Conservation (phyloP, 129 eudicot genomes). For the Saposhnikovia divaricata region DNA sequence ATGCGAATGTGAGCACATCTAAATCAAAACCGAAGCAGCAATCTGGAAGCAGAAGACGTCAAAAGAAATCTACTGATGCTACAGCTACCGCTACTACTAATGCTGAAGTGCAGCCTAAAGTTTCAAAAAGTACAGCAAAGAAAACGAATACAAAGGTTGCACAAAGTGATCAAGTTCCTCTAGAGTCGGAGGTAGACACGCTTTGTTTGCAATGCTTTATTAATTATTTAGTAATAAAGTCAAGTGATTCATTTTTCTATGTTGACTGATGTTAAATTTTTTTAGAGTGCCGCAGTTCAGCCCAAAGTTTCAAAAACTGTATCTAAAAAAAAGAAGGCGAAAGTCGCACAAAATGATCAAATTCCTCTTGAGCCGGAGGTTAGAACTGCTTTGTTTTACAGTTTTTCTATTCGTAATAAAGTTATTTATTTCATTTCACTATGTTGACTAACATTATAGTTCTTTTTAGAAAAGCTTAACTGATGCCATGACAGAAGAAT, state of each 20-base stretch:
- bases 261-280: slow-evolving; percentile 16
- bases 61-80: slow-evolving; percentile 26
- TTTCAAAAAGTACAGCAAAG: slow-evolving; percentile 28
- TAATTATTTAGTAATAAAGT: not conserved
- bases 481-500: slow-evolving; percentile 26
- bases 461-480: slow-evolving; percentile 37
- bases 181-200: slow-evolving; percentile 44
- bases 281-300: slow-evolving; percentile 30
- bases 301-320: slow-evolving; percentile 27
- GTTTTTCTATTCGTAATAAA: not conserved
- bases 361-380: slow-evolving; percentile 44
- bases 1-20: slow-evolving; percentile 20
- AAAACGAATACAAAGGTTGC: slow-evolving; percentile 28
- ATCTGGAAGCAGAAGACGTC: slow-evolving; percentile 33
- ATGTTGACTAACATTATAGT: slow-evolving; percentile 25
- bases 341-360: slow-evolving; percentile 13
- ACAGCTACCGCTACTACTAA: slow-evolving; percentile 12
- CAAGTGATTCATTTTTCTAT: slow-evolving; percentile 13
- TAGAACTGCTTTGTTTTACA: slow-evolving; percentile 12
- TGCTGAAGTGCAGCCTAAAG: slow-evolving; percentile 20
- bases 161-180: slow-evolving; percentile 20
- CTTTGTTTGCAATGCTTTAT: not conserved
- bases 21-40: slow-evolving; percentile 39
- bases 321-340: slow-evolving; percentile 37
- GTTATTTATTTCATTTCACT: slow-evolving; percentile 9